phyloP scores from a whole-genome alignment of 1,284 basidiomycete species.

The Leccinum pachyderme region DNA sequence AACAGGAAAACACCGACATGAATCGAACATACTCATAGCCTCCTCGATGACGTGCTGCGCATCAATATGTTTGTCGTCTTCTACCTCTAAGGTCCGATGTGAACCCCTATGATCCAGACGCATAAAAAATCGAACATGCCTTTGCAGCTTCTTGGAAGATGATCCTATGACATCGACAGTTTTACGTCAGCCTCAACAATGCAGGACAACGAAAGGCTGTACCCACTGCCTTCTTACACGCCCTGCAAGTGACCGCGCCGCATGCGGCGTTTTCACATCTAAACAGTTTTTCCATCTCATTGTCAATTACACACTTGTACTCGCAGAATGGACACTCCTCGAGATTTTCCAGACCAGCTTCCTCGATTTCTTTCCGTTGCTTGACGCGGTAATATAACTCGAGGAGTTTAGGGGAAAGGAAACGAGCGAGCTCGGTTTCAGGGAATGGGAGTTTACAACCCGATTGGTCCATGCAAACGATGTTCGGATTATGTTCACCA shows the following conservation, averaged over 20 bases:
- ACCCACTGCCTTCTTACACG: conserved; percentile 71
- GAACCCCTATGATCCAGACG: neutral
- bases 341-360: conserved; percentile 67
- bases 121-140: conserved; percentile 39
- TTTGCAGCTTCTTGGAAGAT: conserved; percentile 85
- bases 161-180: conserved; percentile 49
- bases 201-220: neutral
- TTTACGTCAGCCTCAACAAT: neutral
- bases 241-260: conserved; percentile 69
- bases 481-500: conserved; percentile 49
- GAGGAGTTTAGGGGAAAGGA: conserved; percentile 61
- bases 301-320: conserved; percentile 79
- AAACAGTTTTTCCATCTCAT: conserved; percentile 74
- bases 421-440: conserved; percentile 61
- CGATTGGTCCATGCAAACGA: conserved; percentile 80
- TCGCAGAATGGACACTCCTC: conserved; percentile 89
- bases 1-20: neutral
- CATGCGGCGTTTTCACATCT: conserved; percentile 75
- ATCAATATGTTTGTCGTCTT: conserved; percentile 69
- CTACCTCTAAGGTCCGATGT: conserved; percentile 49
- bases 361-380: conserved; percentile 74
- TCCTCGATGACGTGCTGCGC: conserved; percentile 80
- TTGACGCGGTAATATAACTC: conserved; percentile 73
- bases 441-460: conserved; percentile 71
- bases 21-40: conserved; percentile 71